phyloP scores from a whole-genome alignment of 23 red algal genomes.

The Porphyridium purpureum region DNA sequence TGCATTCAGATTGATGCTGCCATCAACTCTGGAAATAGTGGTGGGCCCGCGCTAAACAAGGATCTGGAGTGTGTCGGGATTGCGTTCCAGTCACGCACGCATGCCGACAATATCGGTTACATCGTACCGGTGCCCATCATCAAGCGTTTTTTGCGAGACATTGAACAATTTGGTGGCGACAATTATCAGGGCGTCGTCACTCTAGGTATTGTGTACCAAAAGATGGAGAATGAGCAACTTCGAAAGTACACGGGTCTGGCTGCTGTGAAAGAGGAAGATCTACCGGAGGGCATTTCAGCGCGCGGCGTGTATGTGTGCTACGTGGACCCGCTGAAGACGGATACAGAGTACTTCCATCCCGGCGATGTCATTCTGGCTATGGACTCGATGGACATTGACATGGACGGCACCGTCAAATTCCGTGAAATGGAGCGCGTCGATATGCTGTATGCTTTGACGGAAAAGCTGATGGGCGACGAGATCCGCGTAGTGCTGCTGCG shows the following conservation, averaged over 20 bases:
- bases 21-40: slow-evolving; percentile 44
- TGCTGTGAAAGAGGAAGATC: neutral
- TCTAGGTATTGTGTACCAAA: slow-evolving; percentile 12
- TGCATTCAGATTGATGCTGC: slow-evolving; percentile 34
- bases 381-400: slow-evolving; percentile 8
- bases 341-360: slow-evolving; percentile 2
- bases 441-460: slow-evolving; percentile 11
- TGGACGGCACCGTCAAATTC: slow-evolving; percentile 19
- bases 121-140: slow-evolving; percentile 34
- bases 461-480: slow-evolving; percentile 22
- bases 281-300: neutral
- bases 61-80: slow-evolving; percentile 21
- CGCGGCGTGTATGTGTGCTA: slow-evolving; percentile 13
- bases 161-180: slow-evolving; percentile 13
- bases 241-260: slow-evolving; percentile 6
- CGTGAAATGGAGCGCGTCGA: slow-evolving; percentile 20
- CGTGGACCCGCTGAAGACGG: slow-evolving; percentile 6
- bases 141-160: slow-evolving; percentile 26
- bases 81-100: slow-evolving; percentile 23
- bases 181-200: slow-evolving; percentile 20
- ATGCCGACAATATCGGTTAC: slow-evolving; percentile 34
- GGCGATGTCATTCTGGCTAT: slow-evolving; percentile 19
- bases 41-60: slow-evolving; percentile 27
- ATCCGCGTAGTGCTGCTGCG: no score
- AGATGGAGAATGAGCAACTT: slow-evolving; percentile 17